phyloP scores from a whole-genome alignment of 2,329 filamentous ascomycete genomes.

The Xylariaceae sp. region DNA sequence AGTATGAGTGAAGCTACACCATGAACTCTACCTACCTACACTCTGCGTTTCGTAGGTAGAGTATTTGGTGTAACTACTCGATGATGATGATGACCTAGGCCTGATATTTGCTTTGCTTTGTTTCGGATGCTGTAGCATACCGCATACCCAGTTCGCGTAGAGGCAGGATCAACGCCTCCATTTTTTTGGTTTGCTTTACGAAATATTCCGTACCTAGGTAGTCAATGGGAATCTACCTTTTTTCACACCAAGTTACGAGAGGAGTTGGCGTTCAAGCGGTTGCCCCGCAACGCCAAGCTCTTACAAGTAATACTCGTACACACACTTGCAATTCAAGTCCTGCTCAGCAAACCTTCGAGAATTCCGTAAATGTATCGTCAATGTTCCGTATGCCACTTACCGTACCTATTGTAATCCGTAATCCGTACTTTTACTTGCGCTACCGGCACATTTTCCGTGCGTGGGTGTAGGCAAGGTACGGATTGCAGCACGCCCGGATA shows the following conservation, averaged over 20 bases:
- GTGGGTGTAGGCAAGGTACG: background rate
- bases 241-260: background rate
- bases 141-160: too few species aligned
- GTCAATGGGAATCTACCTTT: too few species aligned
- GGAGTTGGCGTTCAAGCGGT: background rate
- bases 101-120: too few species aligned
- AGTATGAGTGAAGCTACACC: constrained; percentile 14
- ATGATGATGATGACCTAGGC: too few species aligned
- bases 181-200: too few species aligned
- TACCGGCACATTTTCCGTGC: background rate
- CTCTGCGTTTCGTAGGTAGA: background rate
- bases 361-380: too few species aligned
- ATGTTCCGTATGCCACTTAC: too few species aligned
- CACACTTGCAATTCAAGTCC: background rate
- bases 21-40: background rate
- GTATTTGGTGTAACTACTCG: background rate
- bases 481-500: background rate
- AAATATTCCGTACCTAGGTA: background rate
- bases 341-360: background rate
- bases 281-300: background rate
- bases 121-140: too few species aligned
- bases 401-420: background rate
- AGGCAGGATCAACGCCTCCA: too few species aligned
- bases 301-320: background rate
- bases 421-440: background rate